phyloP scores from a whole-genome alignment of 2,329 filamentous ascomycete genomes.

The Cercospora brassicicola region DNA sequence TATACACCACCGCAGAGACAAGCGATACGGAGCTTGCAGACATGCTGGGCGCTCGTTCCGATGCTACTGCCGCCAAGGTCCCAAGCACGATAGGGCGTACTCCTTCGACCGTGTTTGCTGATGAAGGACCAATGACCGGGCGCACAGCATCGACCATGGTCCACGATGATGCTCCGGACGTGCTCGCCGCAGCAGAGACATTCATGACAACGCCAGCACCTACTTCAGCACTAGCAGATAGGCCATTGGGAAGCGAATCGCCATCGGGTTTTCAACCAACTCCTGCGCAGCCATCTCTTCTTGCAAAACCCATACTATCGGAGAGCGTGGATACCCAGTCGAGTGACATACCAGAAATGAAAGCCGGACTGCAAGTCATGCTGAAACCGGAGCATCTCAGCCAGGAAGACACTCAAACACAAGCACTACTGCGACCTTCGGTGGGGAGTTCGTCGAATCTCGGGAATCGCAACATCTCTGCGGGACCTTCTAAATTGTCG shows the following conservation, averaged over 20 bases:
- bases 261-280: not conserved
- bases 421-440: conserved; percentile 12
- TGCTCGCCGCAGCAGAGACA: conserved; percentile 1
- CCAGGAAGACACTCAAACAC: conserved; percentile 39
- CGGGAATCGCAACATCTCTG: conserved; percentile 3
- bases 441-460: not conserved
- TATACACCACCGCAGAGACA: conserved; percentile 4
- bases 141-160: conserved; percentile 14
- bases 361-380: conserved; percentile 29
- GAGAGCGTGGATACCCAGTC: conserved; percentile 28
- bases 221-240: conserved; percentile 3
- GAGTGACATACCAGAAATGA: conserved; percentile 30
- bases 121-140: not conserved
- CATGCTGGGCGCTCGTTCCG: not conserved
- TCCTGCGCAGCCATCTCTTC: not conserved
- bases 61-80: not conserved
- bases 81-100: conserved; percentile 11
- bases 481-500: not conserved
- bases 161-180: not conserved
- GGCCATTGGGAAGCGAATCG: not conserved
- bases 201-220: conserved; percentile 9
- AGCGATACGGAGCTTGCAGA: conserved; percentile 5
- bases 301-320: not conserved
- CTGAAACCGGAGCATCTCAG: conserved; percentile 34
- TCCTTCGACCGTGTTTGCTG: conserved; percentile 14